These are phyloP conservation scores for Fusarium pseudocircinatum DNA, from an alignment of 2,329 filamentous ascomycete species.

Conservation along the genomic window DNA sequence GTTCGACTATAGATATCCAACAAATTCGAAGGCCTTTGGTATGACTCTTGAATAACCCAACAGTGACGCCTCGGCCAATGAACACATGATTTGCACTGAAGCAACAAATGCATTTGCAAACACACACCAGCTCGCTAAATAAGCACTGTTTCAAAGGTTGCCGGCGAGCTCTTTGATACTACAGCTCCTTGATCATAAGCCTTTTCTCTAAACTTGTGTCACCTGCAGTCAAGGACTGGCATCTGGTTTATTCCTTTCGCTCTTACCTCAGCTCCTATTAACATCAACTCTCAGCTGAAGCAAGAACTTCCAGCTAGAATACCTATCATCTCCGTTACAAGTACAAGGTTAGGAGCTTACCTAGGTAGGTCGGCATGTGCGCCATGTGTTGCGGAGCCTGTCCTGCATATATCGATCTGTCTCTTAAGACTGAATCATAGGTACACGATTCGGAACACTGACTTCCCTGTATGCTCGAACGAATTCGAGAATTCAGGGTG, in stretches of 20 bases:
- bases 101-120: neutral
- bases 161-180: neutral
- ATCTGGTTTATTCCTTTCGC: neutral
- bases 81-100: neutral
- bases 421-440: neutral
- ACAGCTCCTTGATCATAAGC: neutral
- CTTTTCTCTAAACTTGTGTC: neutral
- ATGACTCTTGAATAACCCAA: neutral
- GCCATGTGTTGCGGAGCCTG: neutral
- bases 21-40: neutral
- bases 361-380: neutral
- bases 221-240: neutral
- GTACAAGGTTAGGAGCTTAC: neutral
- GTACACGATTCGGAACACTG: neutral
- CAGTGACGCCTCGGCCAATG: neutral
- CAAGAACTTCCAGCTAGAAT: neutral
- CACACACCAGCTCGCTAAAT: neutral
- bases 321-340: neutral
- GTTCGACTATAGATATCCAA: neutral
- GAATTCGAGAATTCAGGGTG: neutral
- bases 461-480: neutral
- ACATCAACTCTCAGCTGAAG: neutral
- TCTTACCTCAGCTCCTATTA: neutral
- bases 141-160: neutral
- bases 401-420: neutral